Evolutionary conservation across 495 filamentous ascomycete genomes (phyloP), one percentile per base, ranked within the genome.

Genomic region (Rostrohypoxylon terebratum): DNA sequence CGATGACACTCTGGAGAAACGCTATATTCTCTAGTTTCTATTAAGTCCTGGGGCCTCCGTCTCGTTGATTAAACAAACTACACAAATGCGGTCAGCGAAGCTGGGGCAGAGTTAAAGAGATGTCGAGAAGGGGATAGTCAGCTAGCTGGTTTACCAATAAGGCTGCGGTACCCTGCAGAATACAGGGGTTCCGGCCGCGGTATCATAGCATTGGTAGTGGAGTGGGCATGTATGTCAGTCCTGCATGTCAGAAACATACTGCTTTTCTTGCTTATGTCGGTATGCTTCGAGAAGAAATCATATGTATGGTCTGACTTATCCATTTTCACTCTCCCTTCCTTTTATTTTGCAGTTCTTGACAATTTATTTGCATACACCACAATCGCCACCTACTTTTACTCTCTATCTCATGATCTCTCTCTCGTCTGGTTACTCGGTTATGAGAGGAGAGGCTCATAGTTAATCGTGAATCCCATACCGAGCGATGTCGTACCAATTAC

Each of bases 401-500:
- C n/a, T 11, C 23, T 2, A 25, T 53, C 20, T 6, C 23, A 51
- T 20, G 13, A 53, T 33, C n/a, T 6, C 11, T 23, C 36, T 61
- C 21, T 16, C 42, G 28, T 59, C n/a, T 28, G 23, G 33, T 50
- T 14, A 33, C 42, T 44, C 11, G 40, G 54, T 44, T 42, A 66
- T 74, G 66, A 67, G 21, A 53, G 55, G 61, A 42, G 28, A 63
- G 40, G 66, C 21, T 44, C 31, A 14, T 48, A 48, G 63, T 18
- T 48, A 23, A 57, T 23, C 14, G 33, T 33, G 28, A 60, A 60
- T 40, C 16, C 21, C 33, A 66, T 14, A 38, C 58, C 42, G 48
- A 67, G 48, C 67, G 20, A 74, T 74, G 72, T 74, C 72, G 50
- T 74, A 74, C 42, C 62, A 74, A 54, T 44, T 74, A 18, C 67